Evolutionary conservation across 176 grass and related monocot species (phyloP), one percentile per base, ranked within the genome.

Genomic region (Paspalum vaginatum): DNA sequence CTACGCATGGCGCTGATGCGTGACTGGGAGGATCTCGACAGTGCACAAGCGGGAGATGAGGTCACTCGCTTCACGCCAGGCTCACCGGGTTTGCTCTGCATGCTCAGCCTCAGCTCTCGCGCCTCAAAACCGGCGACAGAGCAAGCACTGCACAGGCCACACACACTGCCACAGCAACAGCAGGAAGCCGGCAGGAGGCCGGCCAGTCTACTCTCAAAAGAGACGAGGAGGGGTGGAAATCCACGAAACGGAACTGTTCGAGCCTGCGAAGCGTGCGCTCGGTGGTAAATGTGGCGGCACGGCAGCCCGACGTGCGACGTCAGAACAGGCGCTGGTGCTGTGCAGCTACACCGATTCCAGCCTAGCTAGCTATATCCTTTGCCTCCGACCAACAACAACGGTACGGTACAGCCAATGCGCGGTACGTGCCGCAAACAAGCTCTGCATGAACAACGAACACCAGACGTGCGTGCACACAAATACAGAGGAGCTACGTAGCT

Each of bases 21-120:
- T 70, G 70, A 81, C 55, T 41, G 51, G 77, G 64, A 89, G 77
- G 64, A 89, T 85, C 82, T 85, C 82, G 1, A 85, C 82, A 89
- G 87, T 76, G 54, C 1, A 85, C 82, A 89, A 37, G 14, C 2
- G 9, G 21, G 59, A 15, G 26, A 63, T n/a, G 42, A 47, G 20
- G 4, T 9, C 44, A 7, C 24, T 71, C n/a, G 68, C 62, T 38
- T 44, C 24, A 77, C 21, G 85, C 72, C 46, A 70, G 38, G 65
- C 65, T 11, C 32, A 9, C 32, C 32, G 32, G 32, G 32, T 37
- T 40, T 68, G 37, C 54, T 11, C 8, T 58, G 55, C 54, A 56
- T 32, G 57, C 26, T 11, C n/a, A n/a, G n/a, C n/a, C n/a, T n/a
- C n/a, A n/a, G n/a, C n/a, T n/a, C n/a, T n/a, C 0, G 21, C 26